Percentiles rank a stretch among this genome's conserved stretches.
These are phyloP conservation scores for Achlya hypogyna DNA, from an alignment of 352 stramenopile genomes.

Conservation along the genomic window DNA sequence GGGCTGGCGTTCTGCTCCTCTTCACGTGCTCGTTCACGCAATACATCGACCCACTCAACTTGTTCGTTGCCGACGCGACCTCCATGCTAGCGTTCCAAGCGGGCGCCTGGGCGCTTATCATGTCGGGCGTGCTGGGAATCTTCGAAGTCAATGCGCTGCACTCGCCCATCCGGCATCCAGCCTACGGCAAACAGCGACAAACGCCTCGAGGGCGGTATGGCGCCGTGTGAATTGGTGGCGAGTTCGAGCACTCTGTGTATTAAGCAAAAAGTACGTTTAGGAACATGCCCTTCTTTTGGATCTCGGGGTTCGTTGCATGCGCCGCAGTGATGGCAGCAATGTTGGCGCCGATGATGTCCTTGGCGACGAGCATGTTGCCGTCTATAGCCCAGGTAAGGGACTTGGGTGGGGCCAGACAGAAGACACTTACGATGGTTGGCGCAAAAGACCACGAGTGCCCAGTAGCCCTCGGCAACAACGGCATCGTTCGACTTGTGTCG, in stretches of 20 bases:
- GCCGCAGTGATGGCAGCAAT: constrained; percentile 35
- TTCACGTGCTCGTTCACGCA: constrained; percentile 75
- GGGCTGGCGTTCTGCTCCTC: constrained; percentile 54
- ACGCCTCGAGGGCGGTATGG: constrained; percentile 31
- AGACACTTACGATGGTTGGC: constrained; percentile 47
- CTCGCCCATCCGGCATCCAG: constrained; percentile 70
- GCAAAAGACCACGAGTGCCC: constrained; percentile 72
- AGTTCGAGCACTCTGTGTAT: background rate
- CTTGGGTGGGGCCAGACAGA: background rate
- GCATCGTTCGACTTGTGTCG: constrained; percentile 51
- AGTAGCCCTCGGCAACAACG: constrained; percentile 59
- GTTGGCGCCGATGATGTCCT: constrained; percentile 30
- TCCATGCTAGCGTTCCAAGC: constrained; percentile 64
- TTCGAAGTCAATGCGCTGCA: constrained; percentile 70
- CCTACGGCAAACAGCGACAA: constrained; percentile 36
- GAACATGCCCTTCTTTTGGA: constrained; percentile 59
- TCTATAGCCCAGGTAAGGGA: constrained; percentile 26
- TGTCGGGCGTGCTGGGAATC: constrained; percentile 56
- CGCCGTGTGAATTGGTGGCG: background rate
- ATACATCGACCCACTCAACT: constrained; percentile 75
- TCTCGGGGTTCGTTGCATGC: constrained; percentile 45
- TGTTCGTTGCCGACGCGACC: constrained; percentile 60
- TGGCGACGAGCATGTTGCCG: constrained; percentile 45
- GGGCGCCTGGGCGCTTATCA: constrained; percentile 54
- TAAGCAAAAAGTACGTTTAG: constrained; percentile 46